Evolutionary conservation across 2,329 filamentous ascomycete species (phyloP).

Genomic region (Neopestalotiopsis sp.): DNA sequence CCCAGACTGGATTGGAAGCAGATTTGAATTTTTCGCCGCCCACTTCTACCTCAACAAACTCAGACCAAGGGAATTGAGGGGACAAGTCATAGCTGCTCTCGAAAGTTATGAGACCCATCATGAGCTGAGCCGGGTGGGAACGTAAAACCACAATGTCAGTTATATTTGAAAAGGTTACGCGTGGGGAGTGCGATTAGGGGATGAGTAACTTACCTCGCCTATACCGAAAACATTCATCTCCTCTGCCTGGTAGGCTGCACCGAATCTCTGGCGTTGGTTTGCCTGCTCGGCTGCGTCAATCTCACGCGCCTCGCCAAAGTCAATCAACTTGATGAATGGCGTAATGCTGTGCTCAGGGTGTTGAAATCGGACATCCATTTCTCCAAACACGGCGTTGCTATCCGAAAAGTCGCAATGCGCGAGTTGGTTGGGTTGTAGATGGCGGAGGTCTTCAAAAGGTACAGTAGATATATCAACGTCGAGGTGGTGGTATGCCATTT

Average conservation of each 20-base stretch:
- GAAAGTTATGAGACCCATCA: too few species aligned
- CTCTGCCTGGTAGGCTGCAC: background rate
- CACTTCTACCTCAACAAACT: too few species aligned
- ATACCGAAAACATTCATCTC: background rate
- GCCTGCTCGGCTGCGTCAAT: background rate
- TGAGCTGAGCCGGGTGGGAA: too few species aligned
- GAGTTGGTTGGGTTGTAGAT: background rate
- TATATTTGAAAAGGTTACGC: too few species aligned
- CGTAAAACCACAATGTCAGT: too few species aligned
- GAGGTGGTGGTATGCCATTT: constrained; percentile 1
- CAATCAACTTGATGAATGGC: background rate
- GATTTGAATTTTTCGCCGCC: too few species aligned
- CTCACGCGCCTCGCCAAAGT: constrained; percentile 7
- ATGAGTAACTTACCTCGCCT: too few species aligned
- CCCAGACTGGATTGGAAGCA: too few species aligned
- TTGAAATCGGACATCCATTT: background rate
- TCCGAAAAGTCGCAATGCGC: background rate
- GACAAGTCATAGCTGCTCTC: too few species aligned
- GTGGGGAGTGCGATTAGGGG: too few species aligned
- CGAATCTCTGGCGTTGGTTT: background rate
- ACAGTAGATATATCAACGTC: background rate
- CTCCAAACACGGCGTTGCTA: background rate
- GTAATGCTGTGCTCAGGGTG: background rate
- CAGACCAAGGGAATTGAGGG: too few species aligned
- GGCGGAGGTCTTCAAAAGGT: background rate